A percentile compares a stretch with the other conserved stretches of the same genome.
Evolutionary conservation across 2,329 filamentous ascomycete genomes (phyloP).

Genomic region (Trichoderma oligosporum): DNA sequence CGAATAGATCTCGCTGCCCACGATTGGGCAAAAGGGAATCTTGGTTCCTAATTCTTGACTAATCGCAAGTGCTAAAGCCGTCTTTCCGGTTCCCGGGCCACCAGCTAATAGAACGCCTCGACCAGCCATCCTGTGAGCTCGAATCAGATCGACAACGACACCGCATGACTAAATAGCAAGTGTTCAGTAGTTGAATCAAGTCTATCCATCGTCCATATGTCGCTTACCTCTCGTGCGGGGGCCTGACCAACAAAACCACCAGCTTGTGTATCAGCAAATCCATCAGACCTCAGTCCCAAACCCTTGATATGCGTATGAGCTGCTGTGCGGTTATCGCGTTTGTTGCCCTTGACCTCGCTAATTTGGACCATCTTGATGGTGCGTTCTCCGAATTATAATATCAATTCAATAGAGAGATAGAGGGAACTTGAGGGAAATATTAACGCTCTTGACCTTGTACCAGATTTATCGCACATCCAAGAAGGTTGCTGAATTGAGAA

Average conservation of each 20-base stretch:
- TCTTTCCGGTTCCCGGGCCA: conserved; percentile 95
- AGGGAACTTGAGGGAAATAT: neutral
- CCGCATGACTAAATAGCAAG: conserved; percentile 69
- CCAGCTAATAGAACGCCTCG: conserved; percentile 89
- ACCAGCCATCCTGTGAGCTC: conserved; percentile 95
- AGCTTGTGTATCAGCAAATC: conserved; percentile 73
- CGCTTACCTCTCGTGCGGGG: conserved; percentile 75
- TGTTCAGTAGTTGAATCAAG: neutral
- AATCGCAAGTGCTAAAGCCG: conserved; percentile 88
- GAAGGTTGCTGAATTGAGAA: neutral
- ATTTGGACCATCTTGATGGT: conserved; percentile 72
- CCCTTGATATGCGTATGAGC: conserved; percentile 98
- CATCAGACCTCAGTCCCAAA: conserved; percentile 80
- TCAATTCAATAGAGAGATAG: neutral
- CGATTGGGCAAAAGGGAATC: conserved; percentile 97
- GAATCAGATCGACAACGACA: conserved; percentile 92
- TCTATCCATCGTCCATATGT: neutral
- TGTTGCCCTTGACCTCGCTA: conserved; percentile 90
- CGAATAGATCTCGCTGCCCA: conserved; percentile 96
- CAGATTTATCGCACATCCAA: conserved; percentile 8
- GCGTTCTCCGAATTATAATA: neutral
- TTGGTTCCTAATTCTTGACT: conserved; percentile 97
- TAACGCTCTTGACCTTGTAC: neutral
- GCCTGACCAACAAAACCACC: conserved; percentile 88
- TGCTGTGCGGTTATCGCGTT: conserved; percentile 92